Conservation (phyloP, 306 rosid genomes). For the Malus sieversii region DNA sequence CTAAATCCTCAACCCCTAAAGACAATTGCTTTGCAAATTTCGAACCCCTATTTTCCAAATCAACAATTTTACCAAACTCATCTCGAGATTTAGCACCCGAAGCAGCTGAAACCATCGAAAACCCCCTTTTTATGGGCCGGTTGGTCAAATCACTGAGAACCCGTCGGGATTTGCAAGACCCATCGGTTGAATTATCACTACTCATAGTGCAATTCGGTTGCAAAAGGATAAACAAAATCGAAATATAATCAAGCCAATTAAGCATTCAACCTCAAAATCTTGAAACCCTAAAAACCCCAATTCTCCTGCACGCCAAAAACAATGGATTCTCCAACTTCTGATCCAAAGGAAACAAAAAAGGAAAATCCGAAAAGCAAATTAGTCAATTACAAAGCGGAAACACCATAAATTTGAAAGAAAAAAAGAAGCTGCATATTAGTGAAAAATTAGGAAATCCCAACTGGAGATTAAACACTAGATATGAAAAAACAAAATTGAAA, state of each 20-base stretch:
- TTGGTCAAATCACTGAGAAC: constrained; percentile 58
- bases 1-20: constrained; percentile 21
- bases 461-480: not conserved
- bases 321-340: not conserved
- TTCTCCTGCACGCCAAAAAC: not conserved
- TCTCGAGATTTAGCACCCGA: constrained; percentile 19
- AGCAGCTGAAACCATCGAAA: constrained; percentile 38
- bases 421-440: not conserved
- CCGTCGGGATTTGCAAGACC: constrained; percentile 33
- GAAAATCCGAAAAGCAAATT: not conserved
- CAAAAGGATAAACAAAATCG: not conserved
- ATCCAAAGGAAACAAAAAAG: not conserved
- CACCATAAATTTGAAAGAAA: not conserved
- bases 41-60: constrained; percentile 13
- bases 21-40: constrained; percentile 27
- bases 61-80: constrained; percentile 3
- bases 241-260: not conserved
- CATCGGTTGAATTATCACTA: constrained; percentile 32
- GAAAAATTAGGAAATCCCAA: not conserved
- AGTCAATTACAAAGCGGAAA: not conserved
- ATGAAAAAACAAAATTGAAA: not conserved
- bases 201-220: constrained; percentile 28
- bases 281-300: not conserved
- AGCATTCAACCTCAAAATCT: not conserved
- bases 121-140: constrained; percentile 38